Evolutionary conservation across 2,329 filamentous ascomycete genomes (phyloP).

Genomic region (Fusarium sp.): DNA sequence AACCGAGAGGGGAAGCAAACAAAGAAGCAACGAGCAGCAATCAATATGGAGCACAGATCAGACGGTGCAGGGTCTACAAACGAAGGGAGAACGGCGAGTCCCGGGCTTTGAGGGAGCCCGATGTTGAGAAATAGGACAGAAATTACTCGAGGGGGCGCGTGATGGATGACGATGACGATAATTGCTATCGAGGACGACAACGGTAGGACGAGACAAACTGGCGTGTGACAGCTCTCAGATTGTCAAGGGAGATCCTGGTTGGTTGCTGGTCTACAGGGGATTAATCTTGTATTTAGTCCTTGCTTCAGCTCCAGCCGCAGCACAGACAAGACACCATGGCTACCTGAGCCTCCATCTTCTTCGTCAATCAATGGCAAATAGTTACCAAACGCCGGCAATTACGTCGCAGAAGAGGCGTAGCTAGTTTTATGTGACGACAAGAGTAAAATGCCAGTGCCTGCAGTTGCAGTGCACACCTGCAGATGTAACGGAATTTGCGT

Average conservation of each 20-base stretch:
- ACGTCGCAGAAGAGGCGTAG: constrained; percentile 27
- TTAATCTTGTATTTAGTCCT: constrained; percentile 16
- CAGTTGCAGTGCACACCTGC: constrained; percentile 4
- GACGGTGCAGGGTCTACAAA: constrained; percentile 1
- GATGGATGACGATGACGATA: constrained; percentile 35
- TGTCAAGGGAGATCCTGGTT: constrained; percentile 16
- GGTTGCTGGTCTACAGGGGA: constrained; percentile 5
- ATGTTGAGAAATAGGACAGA: neutral
- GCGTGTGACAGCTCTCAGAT: constrained; percentile 16
- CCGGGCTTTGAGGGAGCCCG: neutral
- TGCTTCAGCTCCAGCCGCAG: neutral
- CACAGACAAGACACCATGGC: neutral
- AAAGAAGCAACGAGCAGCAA: constrained; percentile 4
- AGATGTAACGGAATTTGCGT: constrained; percentile 7
- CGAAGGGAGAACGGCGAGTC: constrained; percentile 9
- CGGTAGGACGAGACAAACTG: constrained; percentile 1
- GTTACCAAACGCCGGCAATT: constrained; percentile 1
- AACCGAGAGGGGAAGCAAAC: constrained; percentile 27
- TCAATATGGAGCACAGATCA: constrained; percentile 8
- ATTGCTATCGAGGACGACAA: constrained; percentile 14
- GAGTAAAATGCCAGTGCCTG: constrained; percentile 13
- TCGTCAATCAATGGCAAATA: neutral
- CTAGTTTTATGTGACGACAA: constrained; percentile 30
- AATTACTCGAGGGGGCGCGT: constrained; percentile 18
- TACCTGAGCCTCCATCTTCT: neutral